A percentile compares a stretch with the other conserved stretches of the same genome.
These are phyloP conservation scores for Cicer arietinum DNA, from an alignment of 306 rosid species.

Conservation along the genomic window DNA sequence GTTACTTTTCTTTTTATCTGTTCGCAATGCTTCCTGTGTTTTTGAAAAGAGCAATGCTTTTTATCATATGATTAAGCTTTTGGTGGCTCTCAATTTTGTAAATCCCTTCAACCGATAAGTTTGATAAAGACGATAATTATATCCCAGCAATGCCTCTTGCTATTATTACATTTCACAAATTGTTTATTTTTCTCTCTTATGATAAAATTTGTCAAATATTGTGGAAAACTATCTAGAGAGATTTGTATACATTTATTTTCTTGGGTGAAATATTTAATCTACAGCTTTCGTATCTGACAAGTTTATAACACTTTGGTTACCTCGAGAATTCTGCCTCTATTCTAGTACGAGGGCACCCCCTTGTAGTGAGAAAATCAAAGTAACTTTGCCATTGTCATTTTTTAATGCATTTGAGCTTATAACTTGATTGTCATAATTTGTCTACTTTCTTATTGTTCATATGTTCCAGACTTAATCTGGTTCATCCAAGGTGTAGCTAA, in stretches of 20 bases:
- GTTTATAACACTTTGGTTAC: background rate
- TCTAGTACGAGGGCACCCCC: background rate
- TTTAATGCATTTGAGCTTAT: conserved; percentile 4
- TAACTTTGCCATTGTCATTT: background rate
- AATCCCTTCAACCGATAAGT: background rate
- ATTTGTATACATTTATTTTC: background rate
- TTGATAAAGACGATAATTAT: background rate
- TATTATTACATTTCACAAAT: background rate
- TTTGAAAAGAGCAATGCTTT: background rate
- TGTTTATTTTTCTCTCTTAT: background rate
- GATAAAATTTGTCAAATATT: conserved; percentile 9
- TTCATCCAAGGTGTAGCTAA: conserved; percentile 10
- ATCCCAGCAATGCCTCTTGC: background rate
- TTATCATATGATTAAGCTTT: background rate
- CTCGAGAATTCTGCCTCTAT: conserved; percentile 1
- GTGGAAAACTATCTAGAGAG: background rate
- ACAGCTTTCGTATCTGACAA: background rate
- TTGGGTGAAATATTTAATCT: background rate
- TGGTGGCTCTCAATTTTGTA: background rate
- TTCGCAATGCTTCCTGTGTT: background rate
- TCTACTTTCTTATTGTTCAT: background rate
- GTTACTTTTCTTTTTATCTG: background rate
- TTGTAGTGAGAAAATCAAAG: background rate
- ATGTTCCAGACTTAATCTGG: background rate
- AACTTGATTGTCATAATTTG: background rate